Evolutionary conservation across 2,329 filamentous ascomycete species (phyloP).

Genomic region (Fusarium phyllophilum): DNA sequence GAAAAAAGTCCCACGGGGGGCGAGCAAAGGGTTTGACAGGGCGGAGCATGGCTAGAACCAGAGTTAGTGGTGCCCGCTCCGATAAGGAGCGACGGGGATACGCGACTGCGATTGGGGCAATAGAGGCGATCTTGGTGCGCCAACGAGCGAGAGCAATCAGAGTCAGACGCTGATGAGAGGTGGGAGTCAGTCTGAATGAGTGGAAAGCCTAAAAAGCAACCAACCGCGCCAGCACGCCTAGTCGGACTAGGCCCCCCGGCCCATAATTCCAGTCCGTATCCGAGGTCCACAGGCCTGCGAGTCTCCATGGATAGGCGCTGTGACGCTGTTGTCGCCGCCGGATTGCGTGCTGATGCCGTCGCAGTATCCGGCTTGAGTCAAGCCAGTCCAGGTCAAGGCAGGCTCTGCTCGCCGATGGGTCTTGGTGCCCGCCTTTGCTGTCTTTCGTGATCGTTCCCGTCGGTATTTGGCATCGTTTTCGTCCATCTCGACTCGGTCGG

Average conservation of each 20-base stretch:
- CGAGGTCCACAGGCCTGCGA: constrained; percentile 31
- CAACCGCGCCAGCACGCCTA: constrained; percentile 39
- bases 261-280: constrained; percentile 43
- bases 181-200: constrained; percentile 18
- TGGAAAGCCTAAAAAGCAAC: constrained; percentile 36
- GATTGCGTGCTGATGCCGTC: constrained; percentile 43
- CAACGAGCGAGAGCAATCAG: constrained; percentile 20
- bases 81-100: constrained; percentile 27
- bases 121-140: constrained; percentile 28
- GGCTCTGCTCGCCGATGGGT: constrained; percentile 32
- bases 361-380: constrained; percentile 35
- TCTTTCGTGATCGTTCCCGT: constrained; percentile 31
- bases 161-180: constrained; percentile 20
- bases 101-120: constrained; percentile 30
- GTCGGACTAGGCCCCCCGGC: constrained; percentile 32
- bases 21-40: constrained; percentile 43
- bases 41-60: constrained; percentile 35
- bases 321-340: constrained; percentile 39
- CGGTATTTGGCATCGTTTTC: constrained; percentile 32
- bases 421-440: constrained; percentile 32
- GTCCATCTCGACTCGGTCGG: constrained; percentile 24
- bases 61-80: constrained; percentile 35
- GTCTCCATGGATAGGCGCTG: constrained; percentile 38
- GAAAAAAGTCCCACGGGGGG: constrained; percentile 38
- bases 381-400: constrained; percentile 35